Base-by-base conservation (phyloP, 305 asterid species). In the Fraxinus floribunda region DNA sequence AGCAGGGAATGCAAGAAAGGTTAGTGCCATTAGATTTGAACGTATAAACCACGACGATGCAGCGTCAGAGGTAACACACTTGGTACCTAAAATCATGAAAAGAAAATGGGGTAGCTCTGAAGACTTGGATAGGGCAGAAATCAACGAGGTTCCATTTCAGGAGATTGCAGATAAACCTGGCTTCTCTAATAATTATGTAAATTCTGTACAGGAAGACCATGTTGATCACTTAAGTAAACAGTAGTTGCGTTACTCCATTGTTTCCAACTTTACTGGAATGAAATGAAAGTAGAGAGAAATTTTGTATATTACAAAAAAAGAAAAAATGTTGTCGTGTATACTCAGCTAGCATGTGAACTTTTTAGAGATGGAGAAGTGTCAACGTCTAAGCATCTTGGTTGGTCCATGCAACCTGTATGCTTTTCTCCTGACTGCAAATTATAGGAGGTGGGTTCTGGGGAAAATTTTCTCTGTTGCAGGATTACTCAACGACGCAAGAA, bases 1-100 rank as follows among this genome's bases (percentile, higher is more conserved):
- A 72, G 99, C 97, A 22, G 99, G 99, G 85, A 91, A 96, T 84
- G 98, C 97, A 9, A 91, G 99, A 89, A 96, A 96, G 88, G 98
- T 96, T 57, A 90, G 98, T 80, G 97, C 99, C 10, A 97, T 93
- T 79, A 87, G 99, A 52, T 96, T 96, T 86, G 99, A 94, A 89
- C 85, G 94, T 76, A 76, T 89, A 84, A 91, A 85, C 91, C 84
- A 76, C 1, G 96, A 90, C 0, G 94, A 91, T 84, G 81, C 85
- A 64, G 86, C 89, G 4, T 30, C 76, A 35, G 97, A 80, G 34
- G 86, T 89, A 57, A 88, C 89, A 10, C 97, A 92, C 30, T 80
- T 90, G 81, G 75, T 93, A 77, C 90, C 98, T 26, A 94, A 90
- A 84, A 46, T 94, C 36, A 85, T 88, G 95, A 94, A 89, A 84